phyloP scores from a whole-genome alignment of 768 basidiomycete species.

The Psilocybe cyanescens region DNA sequence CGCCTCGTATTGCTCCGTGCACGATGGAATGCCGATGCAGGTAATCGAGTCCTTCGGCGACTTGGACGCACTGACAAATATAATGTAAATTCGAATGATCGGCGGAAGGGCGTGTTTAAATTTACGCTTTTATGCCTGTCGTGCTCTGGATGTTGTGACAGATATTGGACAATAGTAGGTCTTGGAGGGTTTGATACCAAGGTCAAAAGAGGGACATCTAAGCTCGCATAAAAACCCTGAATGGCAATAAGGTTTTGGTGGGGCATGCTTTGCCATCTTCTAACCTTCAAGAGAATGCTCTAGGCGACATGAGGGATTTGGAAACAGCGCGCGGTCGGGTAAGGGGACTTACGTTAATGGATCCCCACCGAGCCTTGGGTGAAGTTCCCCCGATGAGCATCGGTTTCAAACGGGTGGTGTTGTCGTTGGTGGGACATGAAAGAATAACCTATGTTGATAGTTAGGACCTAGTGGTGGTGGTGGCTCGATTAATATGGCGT shows the following conservation, averaged over 20 bases:
- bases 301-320: background rate
- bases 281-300: constrained; percentile 6
- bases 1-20: constrained; percentile 24
- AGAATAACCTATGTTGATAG: background rate
- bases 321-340: background rate
- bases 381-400: constrained; percentile 2
- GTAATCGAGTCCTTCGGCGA: constrained; percentile 23
- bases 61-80: constrained; percentile 18
- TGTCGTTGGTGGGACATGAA: background rate
- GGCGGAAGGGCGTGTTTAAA: background rate
- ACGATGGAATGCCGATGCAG: constrained; percentile 22
- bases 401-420: background rate
- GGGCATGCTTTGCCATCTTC: background rate
- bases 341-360: constrained; percentile 1
- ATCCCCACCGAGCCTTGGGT: background rate
- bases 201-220: background rate
- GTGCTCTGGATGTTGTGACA: background rate
- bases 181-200: background rate
- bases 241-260: background rate
- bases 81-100: background rate
- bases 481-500: background rate
- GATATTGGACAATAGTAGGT: constrained; percentile 3
- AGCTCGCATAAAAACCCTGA: background rate
- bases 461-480: background rate
- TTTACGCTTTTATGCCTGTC: constrained; percentile 5